Evolutionary conservation across 306 rosid genomes (phyloP).

Genomic region (Lithocarpus polystachyus): DNA sequence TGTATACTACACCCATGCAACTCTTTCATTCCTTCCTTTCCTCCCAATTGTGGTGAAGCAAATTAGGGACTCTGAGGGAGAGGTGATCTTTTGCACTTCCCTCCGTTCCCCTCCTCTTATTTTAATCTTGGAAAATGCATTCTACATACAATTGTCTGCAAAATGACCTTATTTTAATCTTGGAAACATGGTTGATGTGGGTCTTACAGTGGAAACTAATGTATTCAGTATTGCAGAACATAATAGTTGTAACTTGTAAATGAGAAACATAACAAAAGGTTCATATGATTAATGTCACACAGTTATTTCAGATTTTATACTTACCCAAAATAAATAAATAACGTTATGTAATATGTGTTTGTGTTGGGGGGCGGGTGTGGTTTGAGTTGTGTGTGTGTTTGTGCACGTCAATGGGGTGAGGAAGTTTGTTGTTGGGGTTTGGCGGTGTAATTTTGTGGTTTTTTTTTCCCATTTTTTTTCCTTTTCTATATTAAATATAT

Average conservation of each 20-base stretch:
- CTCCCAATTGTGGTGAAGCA: not conserved
- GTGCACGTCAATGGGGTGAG: not conserved
- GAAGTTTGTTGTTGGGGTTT: constrained; percentile 10
- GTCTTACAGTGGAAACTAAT: no score
- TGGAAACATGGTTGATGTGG: no score
- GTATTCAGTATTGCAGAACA: no score
- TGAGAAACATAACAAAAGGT: no score
- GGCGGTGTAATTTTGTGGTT: not conserved
- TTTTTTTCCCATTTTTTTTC: not conserved
- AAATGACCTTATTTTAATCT: no score
- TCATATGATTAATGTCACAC: no score
- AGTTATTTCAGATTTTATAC: no score
- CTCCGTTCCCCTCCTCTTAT: not conserved
- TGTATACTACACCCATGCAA: not conserved
- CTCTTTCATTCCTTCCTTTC: not conserved
- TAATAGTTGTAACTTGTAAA: no score
- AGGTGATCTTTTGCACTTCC: not conserved
- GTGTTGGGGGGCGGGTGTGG: no score
- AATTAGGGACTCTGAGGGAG: not conserved
- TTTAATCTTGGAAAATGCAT: not conserved
- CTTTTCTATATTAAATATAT: not conserved
- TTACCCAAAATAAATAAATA: no score
- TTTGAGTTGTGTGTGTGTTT: not conserved
- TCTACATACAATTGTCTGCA: no score
- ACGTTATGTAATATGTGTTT: no score